Conservation (phyloP, 495 filamentous ascomycete species). For the Lasiosphaeriaceae sp. region DNA sequence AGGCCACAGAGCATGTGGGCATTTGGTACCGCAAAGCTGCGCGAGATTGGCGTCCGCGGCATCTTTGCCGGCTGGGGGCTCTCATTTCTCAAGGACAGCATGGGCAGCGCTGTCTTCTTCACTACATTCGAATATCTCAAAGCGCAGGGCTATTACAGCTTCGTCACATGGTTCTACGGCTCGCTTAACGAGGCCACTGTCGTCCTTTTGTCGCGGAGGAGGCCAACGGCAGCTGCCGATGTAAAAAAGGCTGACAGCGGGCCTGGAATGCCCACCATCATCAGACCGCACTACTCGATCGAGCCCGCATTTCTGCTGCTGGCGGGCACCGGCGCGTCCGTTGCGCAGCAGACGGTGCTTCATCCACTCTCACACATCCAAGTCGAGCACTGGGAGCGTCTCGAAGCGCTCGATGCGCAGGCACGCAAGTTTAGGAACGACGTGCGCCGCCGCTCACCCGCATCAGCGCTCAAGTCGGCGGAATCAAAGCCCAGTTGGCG, state of each 20-base stretch:
- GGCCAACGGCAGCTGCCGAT: conserved; percentile 22
- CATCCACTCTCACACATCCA: conserved; percentile 75
- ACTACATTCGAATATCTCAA: conserved; percentile 83
- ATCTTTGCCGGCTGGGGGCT: conserved; percentile 80
- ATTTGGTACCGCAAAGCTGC: conserved; percentile 68
- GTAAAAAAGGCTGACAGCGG: conserved; percentile 3
- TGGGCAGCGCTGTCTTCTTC: conserved; percentile 83
- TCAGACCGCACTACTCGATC: conserved; percentile 79
- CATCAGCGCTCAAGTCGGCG: neutral
- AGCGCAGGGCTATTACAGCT: conserved; percentile 77
- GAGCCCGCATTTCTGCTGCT: conserved; percentile 78
- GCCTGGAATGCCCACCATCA: conserved; percentile 44
- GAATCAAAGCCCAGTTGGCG: conserved; percentile 26
- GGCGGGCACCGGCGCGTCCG: conserved; percentile 70
- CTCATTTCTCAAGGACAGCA: conserved; percentile 73
- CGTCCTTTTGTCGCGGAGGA: conserved; percentile 36
- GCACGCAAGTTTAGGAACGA: conserved; percentile 44
- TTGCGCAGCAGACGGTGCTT: conserved; percentile 74
- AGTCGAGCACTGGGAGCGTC: conserved; percentile 68
- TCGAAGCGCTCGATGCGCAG: conserved; percentile 68
- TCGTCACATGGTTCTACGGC: conserved; percentile 74
- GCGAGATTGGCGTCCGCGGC: conserved; percentile 73
- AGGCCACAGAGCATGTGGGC: conserved; percentile 75
- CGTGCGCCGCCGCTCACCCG: neutral
- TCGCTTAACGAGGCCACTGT: conserved; percentile 43